Percentiles rank a stretch among this genome's conserved stretches.
These are phyloP conservation scores for Phytophthora citricola DNA, from an alignment of 352 stramenopile species.

Conservation along the genomic window DNA sequence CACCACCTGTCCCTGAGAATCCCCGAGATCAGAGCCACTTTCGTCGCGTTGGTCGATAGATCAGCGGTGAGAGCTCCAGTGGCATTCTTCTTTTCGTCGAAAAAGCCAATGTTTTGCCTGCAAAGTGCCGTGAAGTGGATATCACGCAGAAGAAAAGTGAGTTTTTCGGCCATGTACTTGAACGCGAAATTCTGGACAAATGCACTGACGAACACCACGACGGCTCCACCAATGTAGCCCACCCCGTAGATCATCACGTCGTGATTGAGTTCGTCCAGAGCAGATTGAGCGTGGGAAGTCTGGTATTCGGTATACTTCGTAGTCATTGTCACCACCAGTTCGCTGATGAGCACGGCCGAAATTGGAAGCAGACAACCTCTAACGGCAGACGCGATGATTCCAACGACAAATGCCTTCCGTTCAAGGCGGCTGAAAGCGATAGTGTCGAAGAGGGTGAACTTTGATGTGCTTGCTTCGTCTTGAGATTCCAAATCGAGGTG, in stretches of 20 bases:
- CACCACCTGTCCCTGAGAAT: constrained; percentile 52
- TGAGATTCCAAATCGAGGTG: background rate
- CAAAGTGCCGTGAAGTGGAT: constrained; percentile 42
- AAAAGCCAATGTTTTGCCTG: background rate
- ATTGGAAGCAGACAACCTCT: constrained; percentile 17
- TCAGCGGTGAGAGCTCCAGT: constrained; percentile 57
- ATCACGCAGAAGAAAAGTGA: too few relatives aligned
- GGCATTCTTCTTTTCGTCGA: constrained; percentile 29
- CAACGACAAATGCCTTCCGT: background rate
- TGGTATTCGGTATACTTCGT: constrained; percentile 33
- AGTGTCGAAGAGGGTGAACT: background rate
- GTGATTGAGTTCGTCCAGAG: constrained; percentile 59
- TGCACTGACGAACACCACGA: constrained; percentile 29
- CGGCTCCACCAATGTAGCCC: background rate
- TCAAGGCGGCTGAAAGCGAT: background rate
- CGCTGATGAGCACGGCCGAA: constrained; percentile 30
- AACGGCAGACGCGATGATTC: background rate
- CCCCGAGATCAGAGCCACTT: constrained; percentile 57
- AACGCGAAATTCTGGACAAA: constrained; percentile 53
- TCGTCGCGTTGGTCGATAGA: constrained; percentile 55
- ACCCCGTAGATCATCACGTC: background rate
- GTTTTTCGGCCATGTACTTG: constrained; percentile 55
- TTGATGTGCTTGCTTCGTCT: background rate
- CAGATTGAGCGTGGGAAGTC: constrained; percentile 14
- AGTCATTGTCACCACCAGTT: constrained; percentile 28